Conservation (phyloP, 129 eudicot genomes). For the Pulicaria dysenterica region DNA sequence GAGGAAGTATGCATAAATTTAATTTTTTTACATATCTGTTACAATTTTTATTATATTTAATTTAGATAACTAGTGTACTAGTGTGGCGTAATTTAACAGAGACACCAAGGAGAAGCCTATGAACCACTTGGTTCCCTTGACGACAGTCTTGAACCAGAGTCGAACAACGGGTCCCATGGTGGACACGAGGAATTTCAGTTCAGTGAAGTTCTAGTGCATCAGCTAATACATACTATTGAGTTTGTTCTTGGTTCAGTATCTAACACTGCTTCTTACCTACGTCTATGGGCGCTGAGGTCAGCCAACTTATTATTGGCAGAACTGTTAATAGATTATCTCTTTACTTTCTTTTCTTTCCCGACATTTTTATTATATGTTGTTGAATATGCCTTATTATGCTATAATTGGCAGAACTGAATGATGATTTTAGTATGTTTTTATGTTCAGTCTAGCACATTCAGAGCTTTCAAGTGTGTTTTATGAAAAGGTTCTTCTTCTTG, state of each 20-base stretch:
- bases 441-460: constrained; percentile 86
- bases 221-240: constrained; percentile 86
- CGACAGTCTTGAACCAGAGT: constrained; percentile 53
- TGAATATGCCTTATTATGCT: background rate
- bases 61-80: background rate
- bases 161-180: constrained; percentile 40
- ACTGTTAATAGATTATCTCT: no score
- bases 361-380: no score
- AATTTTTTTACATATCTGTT: background rate
- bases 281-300: constrained; percentile 90
- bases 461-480: constrained; percentile 83
- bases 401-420: background rate
- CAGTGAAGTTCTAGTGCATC: constrained; percentile 85
- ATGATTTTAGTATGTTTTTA: constrained; percentile 5
- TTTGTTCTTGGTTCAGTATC: constrained; percentile 95
- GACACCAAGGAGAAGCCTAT: constrained; percentile 72
- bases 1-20: constrained; percentile 62
- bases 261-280: constrained; percentile 91
- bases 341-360: no score
- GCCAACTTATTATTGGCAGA: background rate
- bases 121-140: constrained; percentile 53
- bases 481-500: constrained; percentile 76
- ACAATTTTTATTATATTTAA: background rate
- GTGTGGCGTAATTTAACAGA: constrained; percentile 39
- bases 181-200: constrained; percentile 71